Evolutionary conservation across 192 early-diverging fungal species (phyloP), one percentile per base, ranked within the genome.

Genomic region (Glomus cerebriforme): DNA sequence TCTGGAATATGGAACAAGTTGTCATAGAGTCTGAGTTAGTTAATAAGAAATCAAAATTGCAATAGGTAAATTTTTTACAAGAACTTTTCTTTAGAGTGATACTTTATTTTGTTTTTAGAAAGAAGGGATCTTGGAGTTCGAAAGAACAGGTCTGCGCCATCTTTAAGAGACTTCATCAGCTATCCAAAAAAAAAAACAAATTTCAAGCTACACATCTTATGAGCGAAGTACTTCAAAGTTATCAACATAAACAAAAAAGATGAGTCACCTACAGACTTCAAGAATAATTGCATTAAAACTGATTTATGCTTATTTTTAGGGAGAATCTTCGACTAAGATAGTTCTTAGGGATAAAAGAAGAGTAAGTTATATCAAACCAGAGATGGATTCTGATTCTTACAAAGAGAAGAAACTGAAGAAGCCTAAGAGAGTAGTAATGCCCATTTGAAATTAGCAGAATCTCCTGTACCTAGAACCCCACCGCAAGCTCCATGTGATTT

Each of bases 31-130:
- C 70, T 9, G 45, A 72, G 1, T 72, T 72, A 72, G 43, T 54
- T 72, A 22, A 72, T 72, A 22, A 54, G 70, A 72, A 72, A 54
- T 72, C 70, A 12, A 72, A 72, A 72, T 72, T 72, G 32, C 70
- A 72, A 72, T 72, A 43, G 70, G 43, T 54, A 72, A 54, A 24
- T 72, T 49, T 22, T 72, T 72, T 34, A 72, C 70, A 72, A 72
- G 35, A 72, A 72, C 32, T 31, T 49, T 72, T 39, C 17, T 72
- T 27, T 72, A 54, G 70, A 58, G 27, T 64, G 47, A 49, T 49
- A 7, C 47, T 72, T 54, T 72, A 43, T 43, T 72, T 58, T n/a
- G 24, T 8, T 72, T 72, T 72, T 64, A 72, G 45, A 54, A 72
- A 72, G 24, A 72, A 72, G 70, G 70, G 70, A 72, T 72, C 22